phyloP scores from a whole-genome alignment of 1,284 basidiomycete genomes.

The Cronartium quercuum region DNA sequence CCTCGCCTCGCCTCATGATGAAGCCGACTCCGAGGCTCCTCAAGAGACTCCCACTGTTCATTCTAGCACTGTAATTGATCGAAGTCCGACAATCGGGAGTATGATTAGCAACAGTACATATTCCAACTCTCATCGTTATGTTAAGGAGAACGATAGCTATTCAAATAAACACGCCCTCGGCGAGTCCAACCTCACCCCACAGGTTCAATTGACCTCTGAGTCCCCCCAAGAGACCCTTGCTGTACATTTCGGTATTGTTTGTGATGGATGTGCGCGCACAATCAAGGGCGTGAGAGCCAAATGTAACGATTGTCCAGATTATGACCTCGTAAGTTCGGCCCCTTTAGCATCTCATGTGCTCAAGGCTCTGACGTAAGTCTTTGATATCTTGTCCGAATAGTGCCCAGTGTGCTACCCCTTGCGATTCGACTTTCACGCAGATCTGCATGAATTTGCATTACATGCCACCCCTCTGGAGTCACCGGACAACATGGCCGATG shows the following conservation, averaged over 20 bases:
- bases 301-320: slow-evolving; percentile 18
- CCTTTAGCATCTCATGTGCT: neutral
- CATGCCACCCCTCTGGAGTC: neutral
- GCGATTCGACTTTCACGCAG: neutral
- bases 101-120: too few species aligned
- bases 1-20: too few species aligned
- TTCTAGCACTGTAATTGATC: too few species aligned
- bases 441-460: neutral
- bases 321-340: slow-evolving; percentile 16
- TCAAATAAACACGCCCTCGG: too few species aligned
- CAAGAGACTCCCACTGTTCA: too few species aligned
- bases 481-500: neutral
- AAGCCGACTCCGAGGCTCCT: too few species aligned
- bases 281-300: slow-evolving; percentile 28
- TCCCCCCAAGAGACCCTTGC: neutral
- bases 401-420: slow-evolving; percentile 10
- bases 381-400: neutral
- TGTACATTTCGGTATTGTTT: neutral
- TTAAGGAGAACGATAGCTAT: too few species aligned
- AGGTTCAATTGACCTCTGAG: too few species aligned
- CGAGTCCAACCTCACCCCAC: too few species aligned
- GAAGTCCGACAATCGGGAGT: too few species aligned
- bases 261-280: slow-evolving; percentile 7
- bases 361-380: neutral
- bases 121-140: too few species aligned